Percentiles rank a stretch among this genome's conserved stretches.
phyloP scores from a whole-genome alignment of 495 filamentous ascomycete genomes.

The Usnea hakonensis region DNA sequence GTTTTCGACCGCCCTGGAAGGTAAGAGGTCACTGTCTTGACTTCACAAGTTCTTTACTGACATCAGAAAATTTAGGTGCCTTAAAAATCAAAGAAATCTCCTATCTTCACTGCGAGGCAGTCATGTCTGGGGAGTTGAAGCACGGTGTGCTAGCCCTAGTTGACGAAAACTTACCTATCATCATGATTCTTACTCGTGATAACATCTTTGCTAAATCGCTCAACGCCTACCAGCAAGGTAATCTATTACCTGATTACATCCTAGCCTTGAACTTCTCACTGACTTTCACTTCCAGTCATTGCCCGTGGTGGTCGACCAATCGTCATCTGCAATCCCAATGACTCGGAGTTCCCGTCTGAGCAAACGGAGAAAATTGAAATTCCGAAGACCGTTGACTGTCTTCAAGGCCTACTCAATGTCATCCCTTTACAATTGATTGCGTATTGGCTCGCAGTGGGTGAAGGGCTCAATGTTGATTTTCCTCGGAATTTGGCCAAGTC shows the following conservation, averaged over 20 bases:
- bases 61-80: constrained; percentile 44
- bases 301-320: constrained; percentile 91
- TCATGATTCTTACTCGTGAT: constrained; percentile 98
- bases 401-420: constrained; percentile 95
- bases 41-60: background rate
- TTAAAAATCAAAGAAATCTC: constrained; percentile 99
- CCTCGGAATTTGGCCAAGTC: constrained; percentile 97
- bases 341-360: constrained; percentile 78
- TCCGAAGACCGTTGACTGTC: constrained; percentile 86
- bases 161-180: constrained; percentile 95
- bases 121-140: constrained; percentile 99
- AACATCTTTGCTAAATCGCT: constrained; percentile 93
- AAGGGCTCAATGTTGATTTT: constrained; percentile 96
- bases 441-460: constrained; percentile 95
- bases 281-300: constrained; percentile 53
- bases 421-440: constrained; percentile 96
- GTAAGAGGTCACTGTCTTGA: constrained; percentile 41
- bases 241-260: constrained; percentile 38
- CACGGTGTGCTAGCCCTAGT: constrained; percentile 96
- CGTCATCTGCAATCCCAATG: constrained; percentile 90
- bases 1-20: constrained; percentile 94
- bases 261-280: constrained; percentile 1
- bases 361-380: constrained; percentile 96
- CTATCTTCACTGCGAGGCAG: constrained; percentile 97
- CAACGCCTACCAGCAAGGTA: constrained; percentile 97